Evolutionary conservation across 768 basidiomycete genomes (phyloP).

Genomic region (Tricholoma saponaceum): DNA sequence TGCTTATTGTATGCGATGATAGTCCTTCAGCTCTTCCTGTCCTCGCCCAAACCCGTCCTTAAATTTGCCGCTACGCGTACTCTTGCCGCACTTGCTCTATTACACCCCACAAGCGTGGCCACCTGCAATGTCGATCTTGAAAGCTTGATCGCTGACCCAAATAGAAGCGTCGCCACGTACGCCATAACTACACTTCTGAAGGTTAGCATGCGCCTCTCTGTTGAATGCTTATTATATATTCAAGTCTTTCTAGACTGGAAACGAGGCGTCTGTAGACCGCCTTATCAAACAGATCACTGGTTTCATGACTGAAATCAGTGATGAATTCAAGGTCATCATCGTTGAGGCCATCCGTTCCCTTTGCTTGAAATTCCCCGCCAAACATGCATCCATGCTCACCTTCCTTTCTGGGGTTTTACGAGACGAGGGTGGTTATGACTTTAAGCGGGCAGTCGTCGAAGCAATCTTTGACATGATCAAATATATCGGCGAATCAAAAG

Average conservation of each 20-base stretch:
- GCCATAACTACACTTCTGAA: slow-evolving; percentile 98
- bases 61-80: slow-evolving; percentile 98
- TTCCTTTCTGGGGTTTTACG: slow-evolving; percentile 96
- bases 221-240: background rate
- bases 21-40: slow-evolving; percentile 95
- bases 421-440: slow-evolving; percentile 99
- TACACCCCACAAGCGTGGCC: slow-evolving; percentile 83
- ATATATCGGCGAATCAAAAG: slow-evolving; percentile 92
- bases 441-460: slow-evolving; percentile 98
- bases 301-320: slow-evolving; percentile 99
- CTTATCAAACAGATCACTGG: slow-evolving; percentile 99
- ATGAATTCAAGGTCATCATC: slow-evolving; percentile 99
- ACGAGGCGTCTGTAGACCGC: slow-evolving; percentile 97
- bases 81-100: slow-evolving; percentile 82
- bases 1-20: slow-evolving; percentile 6
- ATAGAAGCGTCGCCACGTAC: slow-evolving; percentile 96
- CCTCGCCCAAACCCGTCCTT: slow-evolving; percentile 90
- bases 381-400: slow-evolving; percentile 94
- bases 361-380: slow-evolving; percentile 97
- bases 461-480: slow-evolving; percentile 99
- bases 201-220: slow-evolving; percentile 35
- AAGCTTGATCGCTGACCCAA: slow-evolving; percentile 91
- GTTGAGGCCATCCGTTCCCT: slow-evolving; percentile 98
- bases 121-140: slow-evolving; percentile 96
- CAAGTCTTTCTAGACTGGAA: slow-evolving; percentile 70